Base-by-base conservation (phyloP, 495 filamentous ascomycete genomes). In the Penicillium longicatenatum region DNA sequence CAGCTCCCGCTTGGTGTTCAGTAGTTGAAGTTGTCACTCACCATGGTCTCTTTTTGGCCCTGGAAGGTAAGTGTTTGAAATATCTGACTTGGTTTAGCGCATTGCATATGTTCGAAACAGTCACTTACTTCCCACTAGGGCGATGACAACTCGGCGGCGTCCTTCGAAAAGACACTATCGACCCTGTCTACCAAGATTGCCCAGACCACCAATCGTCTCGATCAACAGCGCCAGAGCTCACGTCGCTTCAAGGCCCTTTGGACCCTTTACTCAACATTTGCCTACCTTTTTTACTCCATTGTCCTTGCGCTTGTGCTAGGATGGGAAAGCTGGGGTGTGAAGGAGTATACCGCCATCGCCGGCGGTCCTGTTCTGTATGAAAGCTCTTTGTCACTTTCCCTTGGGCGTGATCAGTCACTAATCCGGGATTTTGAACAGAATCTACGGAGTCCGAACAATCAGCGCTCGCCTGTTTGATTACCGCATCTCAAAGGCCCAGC, bases 131-230 rank as follows among this genome's bases (percentile, higher is more conserved):
- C 53, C 45, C 50, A 43, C 16, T 64, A 95, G 91, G 85, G 88
- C 73, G 83, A 91, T 57, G 85, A 90, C 64, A 88, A 83, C 70
- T 96, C 93, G 62, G 89, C 93, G 2, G 93, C 93, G 39, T 89
- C 86, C 6, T 98, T 98, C 65, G 94, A 98, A 72, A 96, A 92
- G 75, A 84, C 88, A 0, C 86, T 98, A 42, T 88, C 89, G 16
- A 82, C 84, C 11, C 83, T 98, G 42, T 86, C 92, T 14, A 77
- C 77, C 26, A 96, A 93, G 77, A 96, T 98, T 67, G 79, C 87
- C 16, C 78, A 84, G 46, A 82, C 86, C 30, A 88, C 85, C 59
- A 69, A 85, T 31, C 87, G 82, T 48, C 86, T 97, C 47, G 89
- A 95, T 55, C 71, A 75, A 41, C 77, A 88, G 44, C 88, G 91